Conservation (phyloP, 805 yeast species). For the Ogataea thermomethanolica region DNA sequence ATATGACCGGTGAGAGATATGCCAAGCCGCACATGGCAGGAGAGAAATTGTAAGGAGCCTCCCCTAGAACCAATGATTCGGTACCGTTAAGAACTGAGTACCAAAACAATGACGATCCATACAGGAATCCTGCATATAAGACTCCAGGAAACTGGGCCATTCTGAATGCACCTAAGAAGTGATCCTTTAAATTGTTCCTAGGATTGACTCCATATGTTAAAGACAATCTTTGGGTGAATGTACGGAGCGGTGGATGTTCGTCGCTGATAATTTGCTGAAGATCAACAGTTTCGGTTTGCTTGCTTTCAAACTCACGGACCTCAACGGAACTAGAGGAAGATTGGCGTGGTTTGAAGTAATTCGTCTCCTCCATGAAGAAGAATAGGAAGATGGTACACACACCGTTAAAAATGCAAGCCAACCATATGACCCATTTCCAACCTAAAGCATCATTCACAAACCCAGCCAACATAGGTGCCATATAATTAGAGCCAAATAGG, state of each 20-base stretch:
- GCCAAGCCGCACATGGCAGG: constrained; percentile 47
- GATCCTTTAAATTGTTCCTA: constrained; percentile 26
- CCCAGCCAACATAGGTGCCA: constrained; percentile 60
- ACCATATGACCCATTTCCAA: constrained; percentile 51
- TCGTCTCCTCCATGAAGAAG: constrained; percentile 54
- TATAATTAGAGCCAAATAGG: constrained; percentile 48
- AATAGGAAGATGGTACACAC: constrained; percentile 38
- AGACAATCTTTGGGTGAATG: constrained; percentile 42
- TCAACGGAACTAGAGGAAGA: no score
- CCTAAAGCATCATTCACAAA: constrained; percentile 47
- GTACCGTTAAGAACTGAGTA: constrained; percentile 51
- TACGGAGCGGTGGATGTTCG: constrained; percentile 30
- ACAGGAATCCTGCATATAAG: constrained; percentile 53
- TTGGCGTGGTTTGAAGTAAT: constrained; percentile 32
- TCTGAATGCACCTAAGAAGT: constrained; percentile 36
- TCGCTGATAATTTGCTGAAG: no score
- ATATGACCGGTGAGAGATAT: constrained; percentile 51
- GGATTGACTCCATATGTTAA: constrained; percentile 36
- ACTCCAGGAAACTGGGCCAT: constrained; percentile 50
- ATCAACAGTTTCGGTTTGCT: no score
- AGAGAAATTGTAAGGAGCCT: constrained; percentile 49
- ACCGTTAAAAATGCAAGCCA: constrained; percentile 46
- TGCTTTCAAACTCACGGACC: no score
- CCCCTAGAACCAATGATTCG: constrained; percentile 39
- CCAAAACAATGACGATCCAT: constrained; percentile 48